Evolutionary conservation across 2,329 filamentous ascomycete species (phyloP).

Genomic region (Beauveria asiatica): DNA sequence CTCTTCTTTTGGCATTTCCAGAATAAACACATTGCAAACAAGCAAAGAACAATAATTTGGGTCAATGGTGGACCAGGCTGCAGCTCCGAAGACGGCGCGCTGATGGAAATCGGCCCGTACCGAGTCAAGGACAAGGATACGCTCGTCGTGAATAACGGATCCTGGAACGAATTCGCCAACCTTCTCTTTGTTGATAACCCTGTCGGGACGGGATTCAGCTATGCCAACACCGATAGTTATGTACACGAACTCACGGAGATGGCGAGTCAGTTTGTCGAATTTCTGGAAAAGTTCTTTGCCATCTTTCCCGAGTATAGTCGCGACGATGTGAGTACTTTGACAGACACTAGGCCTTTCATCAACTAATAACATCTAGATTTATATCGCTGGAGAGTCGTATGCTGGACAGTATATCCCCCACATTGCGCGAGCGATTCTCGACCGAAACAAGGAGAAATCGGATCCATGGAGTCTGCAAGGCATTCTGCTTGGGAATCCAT

Average conservation of each 20-base stretch:
- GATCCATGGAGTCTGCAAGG: constrained; percentile 70
- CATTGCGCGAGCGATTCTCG: constrained; percentile 82
- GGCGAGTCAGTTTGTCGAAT: constrained; percentile 78
- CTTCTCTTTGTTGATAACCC: constrained; percentile 95
- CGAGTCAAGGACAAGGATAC: constrained; percentile 66
- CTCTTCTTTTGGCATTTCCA: constrained; percentile 98
- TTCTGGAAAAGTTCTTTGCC: constrained; percentile 84
- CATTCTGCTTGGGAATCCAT: constrained; percentile 91
- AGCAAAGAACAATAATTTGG: constrained; percentile 89
- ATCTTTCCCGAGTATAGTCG: constrained; percentile 86
- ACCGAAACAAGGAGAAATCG: constrained; percentile 63
- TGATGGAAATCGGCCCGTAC: constrained; percentile 96
- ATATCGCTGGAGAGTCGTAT: constrained; percentile 92
- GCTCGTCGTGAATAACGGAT: constrained; percentile 79
- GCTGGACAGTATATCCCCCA: constrained; percentile 97
- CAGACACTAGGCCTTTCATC: neutral
- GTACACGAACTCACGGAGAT: constrained; percentile 79
- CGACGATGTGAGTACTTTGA: constrained; percentile 66
- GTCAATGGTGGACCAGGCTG: constrained; percentile 95
- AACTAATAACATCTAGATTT: constrained; percentile 52
- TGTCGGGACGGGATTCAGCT: constrained; percentile 93
- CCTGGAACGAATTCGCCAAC: constrained; percentile 98
- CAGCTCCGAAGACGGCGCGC: constrained; percentile 89
- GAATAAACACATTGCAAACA: constrained; percentile 89
- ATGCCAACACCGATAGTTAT: constrained; percentile 82